These are phyloP conservation scores for Ustilago crameri DNA, from an alignment of 1,284 basidiomycete species.

Conservation along the genomic window DNA sequence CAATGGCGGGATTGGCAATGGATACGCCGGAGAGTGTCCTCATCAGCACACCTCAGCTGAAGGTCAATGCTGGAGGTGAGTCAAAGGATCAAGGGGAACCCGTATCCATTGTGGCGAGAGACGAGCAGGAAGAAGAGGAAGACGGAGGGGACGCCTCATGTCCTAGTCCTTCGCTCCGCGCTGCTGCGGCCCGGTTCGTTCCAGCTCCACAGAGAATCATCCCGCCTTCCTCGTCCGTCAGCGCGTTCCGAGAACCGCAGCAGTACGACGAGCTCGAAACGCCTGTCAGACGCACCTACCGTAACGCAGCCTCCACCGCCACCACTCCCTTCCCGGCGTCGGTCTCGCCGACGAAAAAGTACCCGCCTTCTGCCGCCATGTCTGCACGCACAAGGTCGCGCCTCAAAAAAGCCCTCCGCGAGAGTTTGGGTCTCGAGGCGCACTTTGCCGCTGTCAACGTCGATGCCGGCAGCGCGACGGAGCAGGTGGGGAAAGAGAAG, in stretches of 20 bases:
- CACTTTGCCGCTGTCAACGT: conserved; percentile 18
- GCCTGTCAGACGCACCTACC: conserved; percentile 14
- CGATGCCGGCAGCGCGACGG: background rate
- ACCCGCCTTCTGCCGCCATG: conserved; percentile 22
- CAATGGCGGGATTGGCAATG: background rate
- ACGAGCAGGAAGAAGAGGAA: conserved; percentile 8
- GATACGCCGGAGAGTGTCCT: conserved; percentile 21
- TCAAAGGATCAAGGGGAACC: background rate
- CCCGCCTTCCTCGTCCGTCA: background rate
- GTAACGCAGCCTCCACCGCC: conserved; percentile 17
- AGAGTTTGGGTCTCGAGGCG: conserved; percentile 33
- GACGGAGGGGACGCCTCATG: conserved; percentile 18
- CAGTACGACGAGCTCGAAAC: conserved; percentile 9
- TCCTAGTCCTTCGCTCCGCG: conserved; percentile 33
- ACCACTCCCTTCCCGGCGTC: conserved; percentile 20
- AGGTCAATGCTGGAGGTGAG: background rate
- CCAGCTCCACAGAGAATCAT: background rate
- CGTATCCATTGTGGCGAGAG: conserved; percentile 2
- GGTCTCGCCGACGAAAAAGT: conserved; percentile 9
- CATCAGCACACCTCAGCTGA: background rate
- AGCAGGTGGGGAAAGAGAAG: background rate
- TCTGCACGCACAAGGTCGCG: conserved; percentile 26
- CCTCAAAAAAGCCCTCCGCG: conserved; percentile 32
- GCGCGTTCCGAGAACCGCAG: background rate
- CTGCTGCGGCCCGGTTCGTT: conserved; percentile 22